A percentile compares a stretch with the other conserved stretches of the same genome.
These are phyloP conservation scores for Breviolum minutum DNA, from an alignment of 73 alveolate species.

Conservation along the genomic window DNA sequence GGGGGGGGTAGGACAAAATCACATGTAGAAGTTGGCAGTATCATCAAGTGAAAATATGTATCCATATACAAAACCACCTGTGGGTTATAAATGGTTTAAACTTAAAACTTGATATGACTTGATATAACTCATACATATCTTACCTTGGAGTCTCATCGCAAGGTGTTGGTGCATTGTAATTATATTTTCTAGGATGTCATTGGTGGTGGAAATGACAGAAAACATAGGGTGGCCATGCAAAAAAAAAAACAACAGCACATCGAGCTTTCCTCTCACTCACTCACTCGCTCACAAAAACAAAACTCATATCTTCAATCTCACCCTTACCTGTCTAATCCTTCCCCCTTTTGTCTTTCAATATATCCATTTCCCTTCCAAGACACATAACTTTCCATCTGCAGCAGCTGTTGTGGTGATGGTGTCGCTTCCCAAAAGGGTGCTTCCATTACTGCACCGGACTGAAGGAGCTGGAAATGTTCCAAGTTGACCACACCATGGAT, in stretches of 20 bases:
- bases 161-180: neutral
- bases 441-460: neutral
- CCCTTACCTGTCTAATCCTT: neutral
- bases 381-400: neutral
- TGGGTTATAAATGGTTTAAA: neutral
- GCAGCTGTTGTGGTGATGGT: neutral
- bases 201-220: too few species aligned
- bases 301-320: neutral
- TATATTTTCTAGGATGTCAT: too few species aligned
- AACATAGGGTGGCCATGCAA: neutral
- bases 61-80: neutral
- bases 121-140: neutral
- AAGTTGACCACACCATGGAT: conserved; percentile 5
- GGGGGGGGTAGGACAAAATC: too few species aligned
- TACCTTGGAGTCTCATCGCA: neutral
- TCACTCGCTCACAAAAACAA: neutral
- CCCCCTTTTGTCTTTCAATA: neutral
- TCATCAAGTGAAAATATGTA: too few species aligned
- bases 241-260: neutral
- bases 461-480: neutral
- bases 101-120: neutral
- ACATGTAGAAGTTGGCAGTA: too few species aligned
- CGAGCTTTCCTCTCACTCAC: neutral
- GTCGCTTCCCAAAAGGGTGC: neutral
- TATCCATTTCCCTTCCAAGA: neutral